These are phyloP conservation scores for Talaromyces liani DNA, from an alignment of 495 filamentous ascomycete genomes.

Conservation along the genomic window DNA sequence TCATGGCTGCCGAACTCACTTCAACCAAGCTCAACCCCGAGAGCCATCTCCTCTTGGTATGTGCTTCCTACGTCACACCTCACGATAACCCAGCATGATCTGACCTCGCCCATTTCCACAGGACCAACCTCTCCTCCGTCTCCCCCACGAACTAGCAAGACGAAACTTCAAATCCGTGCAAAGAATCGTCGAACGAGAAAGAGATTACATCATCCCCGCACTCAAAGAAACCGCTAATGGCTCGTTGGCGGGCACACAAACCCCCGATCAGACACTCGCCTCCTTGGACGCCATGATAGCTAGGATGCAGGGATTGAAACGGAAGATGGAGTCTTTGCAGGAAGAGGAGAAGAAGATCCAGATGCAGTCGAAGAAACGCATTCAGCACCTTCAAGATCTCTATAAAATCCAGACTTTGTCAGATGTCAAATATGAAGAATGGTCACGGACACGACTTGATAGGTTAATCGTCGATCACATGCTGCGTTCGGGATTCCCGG, in stretches of 20 bases:
- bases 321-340: slow-evolving; percentile 71
- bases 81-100: slow-evolving; percentile 2
- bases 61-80: slow-evolving; percentile 8
- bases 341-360: slow-evolving; percentile 72
- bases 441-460: slow-evolving; percentile 75
- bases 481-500: slow-evolving; percentile 70
- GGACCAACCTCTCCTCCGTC: slow-evolving; percentile 92
- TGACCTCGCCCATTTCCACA: slow-evolving; percentile 26
- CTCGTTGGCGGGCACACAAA: slow-evolving; percentile 50
- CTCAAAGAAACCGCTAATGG: slow-evolving; percentile 64
- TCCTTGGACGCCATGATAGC: slow-evolving; percentile 77
- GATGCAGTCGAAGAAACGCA: slow-evolving; percentile 62
- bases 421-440: slow-evolving; percentile 90
- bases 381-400: slow-evolving; percentile 71
- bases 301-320: slow-evolving; percentile 75
- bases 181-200: slow-evolving; percentile 71
- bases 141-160: slow-evolving; percentile 84
- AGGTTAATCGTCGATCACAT: slow-evolving; percentile 86
- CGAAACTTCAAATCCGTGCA: slow-evolving; percentile 90
- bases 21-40: slow-evolving; percentile 67
- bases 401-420: slow-evolving; percentile 73
- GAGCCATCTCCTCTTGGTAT: slow-evolving; percentile 63
- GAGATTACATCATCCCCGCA: slow-evolving; percentile 56
- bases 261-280: slow-evolving; percentile 61
- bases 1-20: slow-evolving; percentile 46